Percentiles rank a stretch among this genome's conserved stretches.
These are phyloP conservation scores for Funneliformis mosseae DNA, from an alignment of 192 early-diverging fungal species.

Conservation along the genomic window DNA sequence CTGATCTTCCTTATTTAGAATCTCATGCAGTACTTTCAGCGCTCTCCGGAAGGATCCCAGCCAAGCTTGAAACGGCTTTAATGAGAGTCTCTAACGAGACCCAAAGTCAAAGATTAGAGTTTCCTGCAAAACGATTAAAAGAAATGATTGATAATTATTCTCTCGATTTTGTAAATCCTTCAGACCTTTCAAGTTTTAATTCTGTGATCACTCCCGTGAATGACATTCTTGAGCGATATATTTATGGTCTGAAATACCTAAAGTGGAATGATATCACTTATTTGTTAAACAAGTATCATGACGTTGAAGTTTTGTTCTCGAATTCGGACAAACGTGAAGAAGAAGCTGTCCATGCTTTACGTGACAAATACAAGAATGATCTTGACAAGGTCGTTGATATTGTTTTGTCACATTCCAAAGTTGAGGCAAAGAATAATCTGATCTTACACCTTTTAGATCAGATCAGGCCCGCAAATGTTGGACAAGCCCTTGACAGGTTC, in stretches of 20 bases:
- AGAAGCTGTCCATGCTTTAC: constrained; percentile 80
- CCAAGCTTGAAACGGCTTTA: no score
- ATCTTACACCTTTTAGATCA: constrained; percentile 79
- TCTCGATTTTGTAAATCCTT: constrained; percentile 52
- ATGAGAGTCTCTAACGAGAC: no score
- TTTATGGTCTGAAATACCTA: constrained; percentile 72
- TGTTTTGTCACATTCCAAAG: constrained; percentile 83
- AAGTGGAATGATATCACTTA: constrained; percentile 71
- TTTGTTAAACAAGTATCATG: constrained; percentile 83
- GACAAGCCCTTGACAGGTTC: constrained; percentile 65
- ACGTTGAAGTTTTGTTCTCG: constrained; percentile 83
- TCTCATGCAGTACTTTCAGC: constrained; percentile 77
- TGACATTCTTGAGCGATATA: constrained; percentile 68
- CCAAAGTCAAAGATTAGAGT: constrained; percentile 52
- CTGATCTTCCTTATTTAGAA: constrained; percentile 87
- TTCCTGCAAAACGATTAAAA: constrained; percentile 74
- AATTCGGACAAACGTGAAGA: constrained; percentile 72
- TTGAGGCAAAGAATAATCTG: constrained; percentile 76
- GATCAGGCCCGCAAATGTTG: constrained; percentile 66
- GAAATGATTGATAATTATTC: constrained; percentile 59
- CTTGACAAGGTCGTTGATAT: constrained; percentile 68
- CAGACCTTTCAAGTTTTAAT: constrained; percentile 68
- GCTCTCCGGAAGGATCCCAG: constrained; percentile 84
- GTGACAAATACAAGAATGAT: constrained; percentile 84
- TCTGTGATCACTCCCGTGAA: constrained; percentile 68